phyloP scores from a whole-genome alignment of 345 rosid species.

The Eucalyptus microcorys region DNA sequence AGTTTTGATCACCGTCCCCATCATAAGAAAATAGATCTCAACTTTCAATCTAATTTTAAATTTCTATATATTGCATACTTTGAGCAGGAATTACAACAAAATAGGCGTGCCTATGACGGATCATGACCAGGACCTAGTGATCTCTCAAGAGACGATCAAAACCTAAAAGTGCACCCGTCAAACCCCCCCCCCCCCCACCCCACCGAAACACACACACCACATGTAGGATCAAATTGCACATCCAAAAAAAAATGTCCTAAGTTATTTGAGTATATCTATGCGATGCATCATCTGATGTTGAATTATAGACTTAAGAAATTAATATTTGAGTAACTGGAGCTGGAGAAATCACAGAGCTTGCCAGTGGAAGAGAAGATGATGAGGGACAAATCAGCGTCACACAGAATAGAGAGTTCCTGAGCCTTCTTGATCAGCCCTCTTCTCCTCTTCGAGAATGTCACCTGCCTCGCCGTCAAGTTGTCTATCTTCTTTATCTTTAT shows the following conservation, averaged over 20 bases:
- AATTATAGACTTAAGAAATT: not conserved
- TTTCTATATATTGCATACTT: not conserved
- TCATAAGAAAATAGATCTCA: not conserved
- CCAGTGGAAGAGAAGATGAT: conserved; percentile 45
- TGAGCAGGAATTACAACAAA: not conserved
- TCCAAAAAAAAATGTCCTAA: not conserved
- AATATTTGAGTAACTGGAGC: conserved; percentile 23
- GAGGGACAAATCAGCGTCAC: conserved; percentile 46
- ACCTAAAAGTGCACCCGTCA: not conserved
- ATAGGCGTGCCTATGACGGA: not conserved
- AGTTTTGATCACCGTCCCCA: not conserved
- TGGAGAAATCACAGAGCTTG: conserved; percentile 35
- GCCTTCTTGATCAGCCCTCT: conserved; percentile 52
- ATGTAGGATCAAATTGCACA: not conserved
- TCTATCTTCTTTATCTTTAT: conserved; percentile 43
- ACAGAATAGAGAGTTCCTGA: conserved; percentile 39
- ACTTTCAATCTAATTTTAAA: not conserved
- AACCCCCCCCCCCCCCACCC: not conserved
- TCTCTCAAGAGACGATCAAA: not conserved
- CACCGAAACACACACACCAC: not conserved
- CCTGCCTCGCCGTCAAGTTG: conserved; percentile 44
- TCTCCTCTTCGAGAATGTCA: conserved; percentile 48
- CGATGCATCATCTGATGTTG: not conserved
- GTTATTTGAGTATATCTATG: not conserved
- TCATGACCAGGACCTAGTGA: not conserved